A percentile compares a stretch with the other conserved stretches of the same genome.
phyloP scores from a whole-genome alignment of 2,329 filamentous ascomycete species.

The Paradendryphiella salina region DNA sequence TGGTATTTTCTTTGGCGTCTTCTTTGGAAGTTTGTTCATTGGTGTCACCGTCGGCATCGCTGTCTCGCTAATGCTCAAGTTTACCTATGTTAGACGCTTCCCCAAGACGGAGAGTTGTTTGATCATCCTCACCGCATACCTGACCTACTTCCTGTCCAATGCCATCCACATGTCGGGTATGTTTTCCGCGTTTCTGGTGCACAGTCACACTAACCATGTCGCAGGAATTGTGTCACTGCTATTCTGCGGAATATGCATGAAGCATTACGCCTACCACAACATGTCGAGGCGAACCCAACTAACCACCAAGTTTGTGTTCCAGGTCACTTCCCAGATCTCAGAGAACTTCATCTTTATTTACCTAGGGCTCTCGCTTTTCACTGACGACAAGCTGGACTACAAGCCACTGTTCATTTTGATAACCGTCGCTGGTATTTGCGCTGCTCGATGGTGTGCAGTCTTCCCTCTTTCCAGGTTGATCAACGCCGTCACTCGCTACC shows the following conservation, averaged over 20 bases:
- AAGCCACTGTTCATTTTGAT: slow-evolving; percentile 95
- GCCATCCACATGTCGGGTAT: slow-evolving; percentile 93
- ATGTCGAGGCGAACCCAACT: slow-evolving; percentile 98
- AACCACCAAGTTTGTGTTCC: slow-evolving; percentile 97
- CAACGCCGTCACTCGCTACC: slow-evolving; percentile 90
- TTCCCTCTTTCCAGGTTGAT: slow-evolving; percentile 89
- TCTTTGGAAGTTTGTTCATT: slow-evolving; percentile 91
- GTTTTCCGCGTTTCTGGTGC: not conserved
- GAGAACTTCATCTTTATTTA: slow-evolving; percentile 99
- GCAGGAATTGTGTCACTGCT: slow-evolving; percentile 91
- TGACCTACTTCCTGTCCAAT: slow-evolving; percentile 97
- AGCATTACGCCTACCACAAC: slow-evolving; percentile 99
- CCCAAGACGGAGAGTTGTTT: slow-evolving; percentile 97
- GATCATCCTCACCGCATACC: slow-evolving; percentile 90
- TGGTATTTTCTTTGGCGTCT: slow-evolving; percentile 91
- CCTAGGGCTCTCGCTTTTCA: slow-evolving; percentile 90
- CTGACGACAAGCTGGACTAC: slow-evolving; percentile 82
- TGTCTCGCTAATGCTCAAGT: slow-evolving; percentile 87
- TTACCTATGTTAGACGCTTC: slow-evolving; percentile 88
- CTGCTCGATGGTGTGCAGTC: slow-evolving; percentile 88
- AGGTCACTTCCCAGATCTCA: slow-evolving; percentile 88
- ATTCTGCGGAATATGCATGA: slow-evolving; percentile 97
- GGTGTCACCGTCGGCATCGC: slow-evolving; percentile 84
- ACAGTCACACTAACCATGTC: slow-evolving; percentile 16
- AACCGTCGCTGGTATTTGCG: slow-evolving; percentile 87